These are phyloP conservation scores for Mortierella sp. DNA, from an alignment of 371 early-diverging fungal species.

Conservation along the genomic window DNA sequence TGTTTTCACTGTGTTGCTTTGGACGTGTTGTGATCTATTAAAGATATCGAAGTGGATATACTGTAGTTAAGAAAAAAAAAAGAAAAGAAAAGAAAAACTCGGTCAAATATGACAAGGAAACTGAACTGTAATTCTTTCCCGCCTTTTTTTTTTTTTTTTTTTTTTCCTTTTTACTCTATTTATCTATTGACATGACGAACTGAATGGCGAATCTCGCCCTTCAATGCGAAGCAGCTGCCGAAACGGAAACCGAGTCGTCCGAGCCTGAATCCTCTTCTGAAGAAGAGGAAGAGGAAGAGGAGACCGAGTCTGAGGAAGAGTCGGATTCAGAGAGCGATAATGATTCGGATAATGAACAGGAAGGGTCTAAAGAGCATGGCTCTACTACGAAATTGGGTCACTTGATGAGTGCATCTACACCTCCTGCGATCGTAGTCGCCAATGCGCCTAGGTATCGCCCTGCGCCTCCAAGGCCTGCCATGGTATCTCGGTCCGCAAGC, in stretches of 20 bases:
- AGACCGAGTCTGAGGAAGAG: slow-evolving; percentile 23
- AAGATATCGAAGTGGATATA: slow-evolving; percentile 15
- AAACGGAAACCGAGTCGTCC: slow-evolving; percentile 20
- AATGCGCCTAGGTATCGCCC: slow-evolving; percentile 15
- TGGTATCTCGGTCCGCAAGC: not conserved
- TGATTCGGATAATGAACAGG: not conserved
- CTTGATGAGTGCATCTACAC: not conserved
- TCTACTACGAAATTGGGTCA: not conserved
- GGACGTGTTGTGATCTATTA: too few species aligned
- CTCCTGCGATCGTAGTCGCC: slow-evolving; percentile 23
- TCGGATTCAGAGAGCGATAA: slow-evolving; percentile 1
- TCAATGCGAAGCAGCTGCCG: slow-evolving; percentile 4
- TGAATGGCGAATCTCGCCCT: slow-evolving; percentile 12
- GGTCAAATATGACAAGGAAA: too few species aligned
- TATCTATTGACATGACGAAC: slow-evolving; percentile 19
- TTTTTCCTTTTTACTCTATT: slow-evolving; percentile 27
- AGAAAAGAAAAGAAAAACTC: too few species aligned
- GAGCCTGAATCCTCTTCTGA: slow-evolving; percentile 27
- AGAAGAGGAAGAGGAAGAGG: slow-evolving; percentile 7
- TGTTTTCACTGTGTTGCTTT: too few species aligned
- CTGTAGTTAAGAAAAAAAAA: slow-evolving; percentile 8
- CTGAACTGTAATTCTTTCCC: slow-evolving; percentile 16
- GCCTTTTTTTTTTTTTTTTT: slow-evolving; percentile 6
- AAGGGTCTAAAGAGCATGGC: not conserved
- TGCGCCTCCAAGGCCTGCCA: slow-evolving; percentile 26